Percentiles rank a stretch among this genome's conserved stretches.
These are phyloP conservation scores for Xylaria castorea DNA, from an alignment of 495 filamentous ascomycete species.

Conservation along the genomic window DNA sequence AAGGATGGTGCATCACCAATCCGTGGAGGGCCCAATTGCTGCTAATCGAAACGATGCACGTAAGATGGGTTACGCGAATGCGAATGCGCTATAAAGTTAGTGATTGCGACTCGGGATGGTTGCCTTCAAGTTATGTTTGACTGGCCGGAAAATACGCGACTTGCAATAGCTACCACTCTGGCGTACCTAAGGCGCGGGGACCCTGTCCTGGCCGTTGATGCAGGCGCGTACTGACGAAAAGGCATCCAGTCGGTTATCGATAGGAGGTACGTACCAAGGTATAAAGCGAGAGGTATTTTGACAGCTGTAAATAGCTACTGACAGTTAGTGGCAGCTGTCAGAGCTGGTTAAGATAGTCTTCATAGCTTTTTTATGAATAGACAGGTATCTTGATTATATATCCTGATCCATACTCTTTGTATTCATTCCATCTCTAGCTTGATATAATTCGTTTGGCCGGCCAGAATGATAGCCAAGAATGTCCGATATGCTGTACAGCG, in stretches of 20 bases:
- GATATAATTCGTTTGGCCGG: too few species aligned
- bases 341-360: background rate
- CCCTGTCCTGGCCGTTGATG: constrained; percentile 5
- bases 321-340: background rate
- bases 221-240: background rate
- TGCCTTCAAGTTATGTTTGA: background rate
- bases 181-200: constrained; percentile 5
- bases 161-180: background rate
- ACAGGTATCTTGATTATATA: too few species aligned
- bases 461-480: background rate
- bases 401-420: background rate
- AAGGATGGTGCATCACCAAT: constrained; percentile 21
- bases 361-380: background rate
- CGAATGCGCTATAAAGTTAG: constrained; percentile 11
- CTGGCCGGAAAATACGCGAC: background rate
- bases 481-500: background rate
- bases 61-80: background rate
- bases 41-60: constrained; percentile 1
- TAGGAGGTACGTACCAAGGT: background rate
- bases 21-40: background rate
- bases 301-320: background rate
- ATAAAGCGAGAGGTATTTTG: background rate
- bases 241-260: background rate
- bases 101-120: background rate
- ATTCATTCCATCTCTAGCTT: background rate